Percentiles rank a stretch among this genome's conserved stretches.
These are phyloP conservation scores for Cyberlindnera maritima DNA, from an alignment of 805 yeast species.

Conservation along the genomic window DNA sequence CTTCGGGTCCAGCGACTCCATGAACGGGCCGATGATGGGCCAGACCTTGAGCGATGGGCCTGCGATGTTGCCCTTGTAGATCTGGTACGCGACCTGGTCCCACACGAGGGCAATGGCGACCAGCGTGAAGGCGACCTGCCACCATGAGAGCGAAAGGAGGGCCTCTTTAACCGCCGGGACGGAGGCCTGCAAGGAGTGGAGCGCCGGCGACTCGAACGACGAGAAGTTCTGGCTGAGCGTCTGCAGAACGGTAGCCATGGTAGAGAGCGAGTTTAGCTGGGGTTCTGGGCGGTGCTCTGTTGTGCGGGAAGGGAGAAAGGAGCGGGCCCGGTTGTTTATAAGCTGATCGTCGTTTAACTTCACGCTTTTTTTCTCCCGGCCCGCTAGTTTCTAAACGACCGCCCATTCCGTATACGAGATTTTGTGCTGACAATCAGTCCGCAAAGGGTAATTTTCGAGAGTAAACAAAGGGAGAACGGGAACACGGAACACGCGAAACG, in stretches of 20 bases:
- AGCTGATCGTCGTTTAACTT: neutral
- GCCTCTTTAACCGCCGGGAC: slow-evolving; percentile 8
- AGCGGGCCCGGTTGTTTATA: neutral
- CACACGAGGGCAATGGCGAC: slow-evolving; percentile 50
- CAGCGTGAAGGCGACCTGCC: slow-evolving; percentile 47
- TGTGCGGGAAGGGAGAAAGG: neutral
- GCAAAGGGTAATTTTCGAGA: neutral
- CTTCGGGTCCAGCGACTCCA: slow-evolving; percentile 92
- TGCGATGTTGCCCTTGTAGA: slow-evolving; percentile 82
- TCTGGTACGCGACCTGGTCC: slow-evolving; percentile 77
- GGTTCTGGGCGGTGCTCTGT: neutral
- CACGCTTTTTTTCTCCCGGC: neutral
- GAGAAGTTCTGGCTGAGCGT: slow-evolving; percentile 18
- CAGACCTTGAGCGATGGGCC: slow-evolving; percentile 87
- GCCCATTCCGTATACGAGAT: neutral
- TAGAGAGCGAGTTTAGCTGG: neutral
- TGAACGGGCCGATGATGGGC: slow-evolving; percentile 96
- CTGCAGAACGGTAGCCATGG: slow-evolving; percentile 26
- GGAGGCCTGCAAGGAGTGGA: slow-evolving; percentile 12
- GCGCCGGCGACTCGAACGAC: slow-evolving; percentile 16
- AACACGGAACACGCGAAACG: too few species aligned
- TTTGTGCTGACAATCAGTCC: neutral
- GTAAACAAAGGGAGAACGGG: too few species aligned
- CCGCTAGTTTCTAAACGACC: neutral
- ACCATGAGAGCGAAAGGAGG: slow-evolving; percentile 42